Percentiles rank a stretch among this genome's conserved stretches.
Conservation (phyloP, 1,284 basidiomycete species). For the Ustilago curta region DNA sequence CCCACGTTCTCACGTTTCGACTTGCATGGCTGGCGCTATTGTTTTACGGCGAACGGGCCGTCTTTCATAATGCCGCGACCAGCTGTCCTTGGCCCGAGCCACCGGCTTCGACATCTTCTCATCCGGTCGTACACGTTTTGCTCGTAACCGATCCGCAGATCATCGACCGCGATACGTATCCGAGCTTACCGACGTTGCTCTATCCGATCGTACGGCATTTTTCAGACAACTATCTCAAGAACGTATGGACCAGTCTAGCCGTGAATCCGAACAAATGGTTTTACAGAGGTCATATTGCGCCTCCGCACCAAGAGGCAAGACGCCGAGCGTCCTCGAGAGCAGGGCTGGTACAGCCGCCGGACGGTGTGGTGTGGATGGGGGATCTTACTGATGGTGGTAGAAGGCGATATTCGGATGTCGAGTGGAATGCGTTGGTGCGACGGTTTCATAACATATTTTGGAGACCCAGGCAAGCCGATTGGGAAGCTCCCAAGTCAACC, state of each 20-base stretch:
- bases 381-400: constrained; percentile 55
- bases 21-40: constrained; percentile 37
- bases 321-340: background rate
- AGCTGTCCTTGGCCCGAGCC: constrained; percentile 33
- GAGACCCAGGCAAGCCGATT: constrained; percentile 36
- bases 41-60: constrained; percentile 38
- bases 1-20: constrained; percentile 30
- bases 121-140: constrained; percentile 29
- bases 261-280: constrained; percentile 49
- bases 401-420: constrained; percentile 18
- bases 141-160: constrained; percentile 52
- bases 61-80: constrained; percentile 42
- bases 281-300: constrained; percentile 17
- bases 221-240: constrained; percentile 51
- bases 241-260: constrained; percentile 39
- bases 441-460: constrained; percentile 42
- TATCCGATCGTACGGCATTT: constrained; percentile 43
- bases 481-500: constrained; percentile 24
- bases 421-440: constrained; percentile 30
- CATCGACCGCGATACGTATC: constrained; percentile 46
- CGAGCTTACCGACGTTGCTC: constrained; percentile 13
- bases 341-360: constrained; percentile 30
- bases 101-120: constrained; percentile 13
- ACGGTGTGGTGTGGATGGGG: constrained; percentile 55
- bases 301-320: constrained; percentile 12